Evolutionary conservation across 441 rosid species (phyloP).

Genomic region (Capsella rubella): DNA sequence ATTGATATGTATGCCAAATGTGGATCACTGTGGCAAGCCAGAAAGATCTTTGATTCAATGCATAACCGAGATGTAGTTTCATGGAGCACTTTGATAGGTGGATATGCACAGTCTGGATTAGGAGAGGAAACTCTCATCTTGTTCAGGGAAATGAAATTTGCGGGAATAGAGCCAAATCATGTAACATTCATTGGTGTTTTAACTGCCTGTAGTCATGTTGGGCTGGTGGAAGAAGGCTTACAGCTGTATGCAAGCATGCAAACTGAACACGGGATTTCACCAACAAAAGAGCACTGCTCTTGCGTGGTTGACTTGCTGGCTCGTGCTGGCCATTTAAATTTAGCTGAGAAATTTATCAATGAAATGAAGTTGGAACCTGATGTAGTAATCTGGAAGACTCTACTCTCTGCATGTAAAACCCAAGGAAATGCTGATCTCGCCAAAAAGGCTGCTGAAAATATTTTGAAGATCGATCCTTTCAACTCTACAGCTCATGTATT

Average conservation of each 20-base stretch:
- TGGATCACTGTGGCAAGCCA: slow-evolving; percentile 57
- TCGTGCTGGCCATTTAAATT: slow-evolving; percentile 61
- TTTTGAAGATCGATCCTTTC: slow-evolving; percentile 56
- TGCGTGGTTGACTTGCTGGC: slow-evolving; percentile 67
- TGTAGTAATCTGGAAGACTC: slow-evolving; percentile 61
- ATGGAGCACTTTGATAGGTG: slow-evolving; percentile 62
- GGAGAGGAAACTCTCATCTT: slow-evolving; percentile 62
- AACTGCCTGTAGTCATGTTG: slow-evolving; percentile 68
- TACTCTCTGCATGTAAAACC: slow-evolving; percentile 64
- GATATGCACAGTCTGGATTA: slow-evolving; percentile 64
- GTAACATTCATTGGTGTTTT: slow-evolving; percentile 60
- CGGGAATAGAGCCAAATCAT: slow-evolving; percentile 54
- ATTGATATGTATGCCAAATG: slow-evolving; percentile 67
- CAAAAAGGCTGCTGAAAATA: slow-evolving; percentile 55
- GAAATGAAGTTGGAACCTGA: slow-evolving; percentile 54
- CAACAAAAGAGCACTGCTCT: slow-evolving; percentile 59
- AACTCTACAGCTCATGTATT: slow-evolving; percentile 60
- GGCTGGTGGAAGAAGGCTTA: slow-evolving; percentile 61
- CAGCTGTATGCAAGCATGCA: slow-evolving; percentile 54
- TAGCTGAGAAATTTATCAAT: slow-evolving; percentile 57
- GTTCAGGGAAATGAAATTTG: slow-evolving; percentile 53
- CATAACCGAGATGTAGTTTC: slow-evolving; percentile 57
- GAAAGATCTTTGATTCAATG: slow-evolving; percentile 50
- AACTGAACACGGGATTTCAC: slow-evolving; percentile 47
- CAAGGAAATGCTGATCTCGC: slow-evolving; percentile 55